Evolutionary conservation across 805 yeast species (phyloP).

Genomic region (Nakazawaea peltata): DNA sequence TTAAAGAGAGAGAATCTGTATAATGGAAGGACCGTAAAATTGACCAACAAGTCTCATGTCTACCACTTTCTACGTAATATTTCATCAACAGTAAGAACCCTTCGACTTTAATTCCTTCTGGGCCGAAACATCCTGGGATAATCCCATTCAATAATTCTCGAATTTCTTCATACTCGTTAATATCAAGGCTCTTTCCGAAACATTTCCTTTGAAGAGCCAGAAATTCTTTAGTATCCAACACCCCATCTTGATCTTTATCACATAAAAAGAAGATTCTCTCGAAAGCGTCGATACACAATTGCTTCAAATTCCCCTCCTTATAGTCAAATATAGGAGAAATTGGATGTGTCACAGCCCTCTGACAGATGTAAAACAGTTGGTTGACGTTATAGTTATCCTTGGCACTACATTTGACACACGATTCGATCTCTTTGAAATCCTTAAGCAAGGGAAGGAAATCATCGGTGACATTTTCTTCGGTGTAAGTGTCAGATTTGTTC

Average conservation of each 20-base stretch:
- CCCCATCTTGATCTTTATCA: slow-evolving; percentile 89
- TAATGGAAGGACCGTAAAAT: slow-evolving; percentile 82
- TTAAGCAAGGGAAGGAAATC: slow-evolving; percentile 81
- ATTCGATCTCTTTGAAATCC: slow-evolving; percentile 91
- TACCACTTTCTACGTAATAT: slow-evolving; percentile 79
- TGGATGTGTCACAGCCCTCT: slow-evolving; percentile 88
- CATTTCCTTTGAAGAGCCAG: slow-evolving; percentile 63
- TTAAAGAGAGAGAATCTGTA: slow-evolving; percentile 83
- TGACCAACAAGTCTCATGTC: slow-evolving; percentile 98
- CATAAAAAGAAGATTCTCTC: slow-evolving; percentile 75
- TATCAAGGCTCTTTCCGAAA: slow-evolving; percentile 46
- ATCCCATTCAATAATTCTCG: slow-evolving; percentile 25
- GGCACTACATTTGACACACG: slow-evolving; percentile 86
- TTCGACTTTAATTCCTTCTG: slow-evolving; percentile 53
- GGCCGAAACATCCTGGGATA: slow-evolving; percentile 21
- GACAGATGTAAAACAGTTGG: slow-evolving; percentile 90
- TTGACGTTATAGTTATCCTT: slow-evolving; percentile 76
- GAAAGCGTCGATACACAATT: slow-evolving; percentile 67
- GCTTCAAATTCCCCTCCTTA: slow-evolving; percentile 78
- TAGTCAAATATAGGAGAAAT: slow-evolving; percentile 89
- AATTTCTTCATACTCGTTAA: slow-evolving; percentile 39
- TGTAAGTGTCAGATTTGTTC: slow-evolving; percentile 58
- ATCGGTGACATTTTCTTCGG: slow-evolving; percentile 47
- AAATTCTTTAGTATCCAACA: slow-evolving; percentile 63
- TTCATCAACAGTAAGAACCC: slow-evolving; percentile 78